Conservation (phyloP, 495 filamentous ascomycete genomes). For the Hyaloscypha bicolor region DNA sequence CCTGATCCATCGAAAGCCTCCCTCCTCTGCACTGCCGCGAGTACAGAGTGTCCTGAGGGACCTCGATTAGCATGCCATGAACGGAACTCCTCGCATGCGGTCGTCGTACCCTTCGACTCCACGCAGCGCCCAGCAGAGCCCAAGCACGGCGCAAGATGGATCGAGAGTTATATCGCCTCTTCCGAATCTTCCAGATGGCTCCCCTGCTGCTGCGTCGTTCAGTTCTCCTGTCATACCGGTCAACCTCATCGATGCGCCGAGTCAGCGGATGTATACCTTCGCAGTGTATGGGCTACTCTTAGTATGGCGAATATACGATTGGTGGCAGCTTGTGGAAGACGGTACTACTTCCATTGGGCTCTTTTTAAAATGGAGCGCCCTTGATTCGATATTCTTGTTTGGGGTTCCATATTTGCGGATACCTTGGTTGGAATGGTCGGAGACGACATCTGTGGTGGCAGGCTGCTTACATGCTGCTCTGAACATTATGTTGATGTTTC, state of each 20-base stretch:
- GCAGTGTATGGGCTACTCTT: constrained; percentile 71
- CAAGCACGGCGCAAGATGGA: neutral
- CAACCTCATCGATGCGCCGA: constrained; percentile 78
- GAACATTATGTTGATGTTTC: constrained; percentile 89
- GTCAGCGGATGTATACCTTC: constrained; percentile 83
- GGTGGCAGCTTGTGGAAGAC: constrained; percentile 69
- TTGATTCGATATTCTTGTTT: constrained; percentile 85
- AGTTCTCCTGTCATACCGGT: constrained; percentile 70
- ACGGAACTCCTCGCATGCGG: constrained; percentile 70
- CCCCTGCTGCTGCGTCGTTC: constrained; percentile 28
- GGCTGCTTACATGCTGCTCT: constrained; percentile 70
- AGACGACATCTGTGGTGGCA: constrained; percentile 63
- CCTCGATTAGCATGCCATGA: constrained; percentile 61
- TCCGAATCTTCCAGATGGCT: constrained; percentile 25
- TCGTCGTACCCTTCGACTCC: constrained; percentile 73
- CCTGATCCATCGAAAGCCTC: constrained; percentile 1
- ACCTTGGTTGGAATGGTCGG: constrained; percentile 92
- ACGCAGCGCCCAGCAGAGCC: constrained; percentile 37
- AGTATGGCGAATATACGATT: constrained; percentile 85
- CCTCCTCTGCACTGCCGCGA: neutral
- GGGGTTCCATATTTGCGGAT: constrained; percentile 81
- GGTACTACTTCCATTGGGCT: constrained; percentile 80
- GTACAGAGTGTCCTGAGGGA: constrained; percentile 6
- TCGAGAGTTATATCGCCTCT: constrained; percentile 19
- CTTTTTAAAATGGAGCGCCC: constrained; percentile 87